A percentile compares a stretch with the other conserved stretches of the same genome.
These are phyloP conservation scores for Agastache rugosa DNA, from an alignment of 257 asterid species.

Conservation along the genomic window DNA sequence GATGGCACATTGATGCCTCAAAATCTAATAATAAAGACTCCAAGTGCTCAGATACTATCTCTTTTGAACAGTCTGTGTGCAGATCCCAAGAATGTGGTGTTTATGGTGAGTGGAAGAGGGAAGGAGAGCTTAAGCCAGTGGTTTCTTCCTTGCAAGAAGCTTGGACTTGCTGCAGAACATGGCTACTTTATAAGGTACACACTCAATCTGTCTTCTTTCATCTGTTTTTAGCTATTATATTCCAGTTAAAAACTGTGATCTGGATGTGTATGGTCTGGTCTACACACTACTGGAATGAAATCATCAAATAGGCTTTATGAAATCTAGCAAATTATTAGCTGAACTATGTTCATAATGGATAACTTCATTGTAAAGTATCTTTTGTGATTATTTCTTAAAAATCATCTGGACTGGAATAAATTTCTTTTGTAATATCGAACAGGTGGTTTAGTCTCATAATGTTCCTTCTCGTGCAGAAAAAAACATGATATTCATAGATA, in stretches of 20 bases:
- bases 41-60: constrained; percentile 64
- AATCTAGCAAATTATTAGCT: constrained; percentile 1
- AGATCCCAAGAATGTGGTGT: constrained; percentile 61
- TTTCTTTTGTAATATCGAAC: background rate
- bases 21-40: constrained; percentile 65
- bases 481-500: background rate
- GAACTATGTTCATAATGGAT: background rate
- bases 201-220: constrained; percentile 10
- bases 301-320: background rate
- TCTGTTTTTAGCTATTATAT: background rate
- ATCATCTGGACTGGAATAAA: background rate
- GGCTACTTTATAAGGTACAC: constrained; percentile 78
- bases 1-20: constrained; percentile 91
- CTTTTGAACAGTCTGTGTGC: constrained; percentile 68
- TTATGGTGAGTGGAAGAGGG: constrained; percentile 87
- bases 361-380: background rate
- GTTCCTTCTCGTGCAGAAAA: background rate
- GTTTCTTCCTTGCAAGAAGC: constrained; percentile 74
- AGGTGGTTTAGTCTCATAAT: constrained; percentile 3
- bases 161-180: constrained; percentile 91
- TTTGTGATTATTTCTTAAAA: background rate
- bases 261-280: constrained; percentile 4
- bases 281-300: background rate
- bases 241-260: background rate
- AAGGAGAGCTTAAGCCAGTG: constrained; percentile 69